Evolutionary conservation across 805 yeast species (phyloP).

Genomic region (Starmerella gropengiesseri): DNA sequence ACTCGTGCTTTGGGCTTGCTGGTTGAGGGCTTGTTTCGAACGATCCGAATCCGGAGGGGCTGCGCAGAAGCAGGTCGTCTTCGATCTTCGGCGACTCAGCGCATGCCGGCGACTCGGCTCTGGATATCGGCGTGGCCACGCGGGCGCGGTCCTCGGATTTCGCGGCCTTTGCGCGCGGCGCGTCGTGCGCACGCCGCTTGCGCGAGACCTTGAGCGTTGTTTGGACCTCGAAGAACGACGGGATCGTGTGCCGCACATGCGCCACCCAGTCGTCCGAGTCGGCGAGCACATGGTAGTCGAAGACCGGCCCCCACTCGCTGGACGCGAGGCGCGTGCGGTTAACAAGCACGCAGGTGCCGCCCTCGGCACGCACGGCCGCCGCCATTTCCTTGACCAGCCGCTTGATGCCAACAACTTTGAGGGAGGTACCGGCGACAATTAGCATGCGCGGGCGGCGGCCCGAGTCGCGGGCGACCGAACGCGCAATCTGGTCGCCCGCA

Average conservation of each 20-base stretch:
- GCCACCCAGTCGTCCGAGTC: constrained; percentile 79
- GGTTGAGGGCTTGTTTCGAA: constrained; percentile 1
- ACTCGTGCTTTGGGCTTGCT: neutral
- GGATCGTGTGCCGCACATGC: constrained; percentile 42
- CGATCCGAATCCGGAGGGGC: neutral
- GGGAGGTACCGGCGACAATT: constrained; percentile 84
- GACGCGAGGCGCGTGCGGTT: constrained; percentile 52
- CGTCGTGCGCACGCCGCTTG: constrained; percentile 7
- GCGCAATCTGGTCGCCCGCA: constrained; percentile 64
- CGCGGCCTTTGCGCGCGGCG: constrained; percentile 9
- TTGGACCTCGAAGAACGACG: constrained; percentile 53
- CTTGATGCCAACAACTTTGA: constrained; percentile 83
- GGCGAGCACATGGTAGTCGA: constrained; percentile 67
- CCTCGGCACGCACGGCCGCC: constrained; percentile 55
- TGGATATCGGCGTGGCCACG: neutral
- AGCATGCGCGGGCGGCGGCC: constrained; percentile 56
- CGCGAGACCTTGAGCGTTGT: constrained; percentile 17
- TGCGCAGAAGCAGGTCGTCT: constrained; percentile 1
- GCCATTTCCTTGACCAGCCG: constrained; percentile 61
- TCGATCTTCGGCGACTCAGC: neutral
- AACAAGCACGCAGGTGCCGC: constrained; percentile 67
- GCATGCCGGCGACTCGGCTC: constrained; percentile 3
- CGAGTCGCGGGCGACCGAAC: constrained; percentile 56
- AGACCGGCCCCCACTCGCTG: constrained; percentile 53
- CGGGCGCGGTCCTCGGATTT: constrained; percentile 15